A percentile compares a stretch with the other conserved stretches of the same genome.
phyloP scores from a whole-genome alignment of 345 rosid genomes.

The Hibiscus tridactylites region DNA sequence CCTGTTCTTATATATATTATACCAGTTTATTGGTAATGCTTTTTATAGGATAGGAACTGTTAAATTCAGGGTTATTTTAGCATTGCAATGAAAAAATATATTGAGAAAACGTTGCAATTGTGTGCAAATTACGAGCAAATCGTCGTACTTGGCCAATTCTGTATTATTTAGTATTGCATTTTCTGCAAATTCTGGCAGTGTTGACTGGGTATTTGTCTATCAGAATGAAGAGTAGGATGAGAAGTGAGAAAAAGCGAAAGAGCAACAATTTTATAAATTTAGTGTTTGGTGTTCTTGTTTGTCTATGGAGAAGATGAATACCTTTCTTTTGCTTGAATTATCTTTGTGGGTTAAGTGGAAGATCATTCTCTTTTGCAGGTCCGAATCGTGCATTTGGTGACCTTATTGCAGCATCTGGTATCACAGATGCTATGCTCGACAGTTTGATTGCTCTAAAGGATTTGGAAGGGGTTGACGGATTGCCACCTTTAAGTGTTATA shows the following conservation, averaged over 20 bases:
- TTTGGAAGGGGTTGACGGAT: conserved; percentile 71
- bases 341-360: neutral
- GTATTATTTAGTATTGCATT: neutral
- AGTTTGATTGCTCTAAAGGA: conserved; percentile 83
- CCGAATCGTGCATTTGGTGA: conserved; percentile 92
- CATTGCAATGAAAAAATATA: neutral
- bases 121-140: neutral
- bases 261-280: neutral
- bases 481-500: conserved; percentile 80
- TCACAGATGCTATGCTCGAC: conserved; percentile 87
- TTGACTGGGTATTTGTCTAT: neutral
- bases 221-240: neutral
- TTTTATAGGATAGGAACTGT: neutral
- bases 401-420: conserved; percentile 83
- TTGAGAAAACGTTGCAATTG: neutral
- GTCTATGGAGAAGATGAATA: neutral
- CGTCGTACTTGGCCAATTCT: neutral
- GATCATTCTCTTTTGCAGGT: conserved; percentile 34
- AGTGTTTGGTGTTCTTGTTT: neutral
- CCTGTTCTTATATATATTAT: neutral
- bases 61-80: neutral
- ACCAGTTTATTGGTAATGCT: neutral
- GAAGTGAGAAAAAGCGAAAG: neutral
- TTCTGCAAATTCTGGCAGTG: neutral
- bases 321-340: neutral